Base-by-base conservation (phyloP, 2,329 filamentous ascomycete species). In the Fulvia fulva region DNA sequence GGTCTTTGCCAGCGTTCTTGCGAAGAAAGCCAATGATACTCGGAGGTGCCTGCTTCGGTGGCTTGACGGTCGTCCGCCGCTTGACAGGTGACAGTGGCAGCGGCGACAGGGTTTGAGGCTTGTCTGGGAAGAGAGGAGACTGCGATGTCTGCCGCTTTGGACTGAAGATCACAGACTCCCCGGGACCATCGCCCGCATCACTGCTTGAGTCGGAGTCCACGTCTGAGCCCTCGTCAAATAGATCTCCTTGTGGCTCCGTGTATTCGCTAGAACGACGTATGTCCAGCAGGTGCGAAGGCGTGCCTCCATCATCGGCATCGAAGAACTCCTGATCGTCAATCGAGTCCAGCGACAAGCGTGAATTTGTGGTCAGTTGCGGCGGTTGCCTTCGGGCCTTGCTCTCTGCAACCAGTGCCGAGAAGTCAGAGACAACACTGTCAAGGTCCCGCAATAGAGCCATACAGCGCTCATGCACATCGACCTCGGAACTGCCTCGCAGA, bases 1-100 rank as follows among this genome's bases (percentile, higher is more conserved):
- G 80, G 74, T 99, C 94, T 74, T 99, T 99, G 70, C 94, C 94
- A 9, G 97, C 94, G 67, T 99, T 99, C 75, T 97, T 99, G 65
- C 94, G 87, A 30, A 97, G 81, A 73, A 97, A 96, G 0, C 90
- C 90, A 65, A 99, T 96, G 54, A 99, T 79, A 72, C 91, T 96
- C 0, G 94, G 94, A 0, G 94, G 94, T 57, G 86, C 79, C 14
- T 91, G 86, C 26, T 87, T 91, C 6, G 92, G 86, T 1, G 88
- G 80, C 2, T 86, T 82, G 16, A 99, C 85, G 0, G 84, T 87
- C 6, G 77, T 80, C 57, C 94, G 85, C 32, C 94, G 85, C 41
- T 80, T 75, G 2, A 95, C 80, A 0, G 76, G 67, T 28, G 85
- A 80, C 26, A 96, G 78, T 1, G 94, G 93, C 16, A 97, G 78